Base-by-base conservation (phyloP, 805 yeast species). In the Myxozyma melibiosi region DNA sequence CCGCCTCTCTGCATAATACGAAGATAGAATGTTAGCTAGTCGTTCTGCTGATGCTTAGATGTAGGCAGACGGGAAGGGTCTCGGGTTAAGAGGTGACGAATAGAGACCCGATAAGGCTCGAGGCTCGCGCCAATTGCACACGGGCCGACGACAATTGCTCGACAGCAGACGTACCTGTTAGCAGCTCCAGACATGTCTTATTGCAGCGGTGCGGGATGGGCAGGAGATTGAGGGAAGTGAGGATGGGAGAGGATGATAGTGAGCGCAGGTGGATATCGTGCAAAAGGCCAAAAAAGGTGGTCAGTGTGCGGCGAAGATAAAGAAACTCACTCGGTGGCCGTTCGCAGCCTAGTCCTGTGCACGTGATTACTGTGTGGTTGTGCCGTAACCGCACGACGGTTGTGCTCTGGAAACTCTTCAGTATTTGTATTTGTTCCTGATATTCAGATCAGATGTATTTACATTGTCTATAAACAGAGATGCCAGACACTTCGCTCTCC, bases 1-100 rank as follows among this genome's bases (percentile, higher is more conserved):
- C 64, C 56, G 64, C 64, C 51, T 60, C 64, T 57, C 64, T 60
- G 27, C 14, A 11, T n/a, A n/a, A n/a, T n/a, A n/a, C 14, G 25
- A 28, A 28, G 20, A 3, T 4, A 13, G 11, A 20, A 35, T 11
- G 42, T 38, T 38, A 38, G 25, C 20, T 20, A 5, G n/a, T 7
- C n/a, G n/a, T n/a, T n/a, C n/a, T n/a, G n/a, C n/a, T n/a, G n/a
- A n/a, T n/a, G n/a, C n/a, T n/a, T n/a, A n/a, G n/a, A n/a, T n/a
- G n/a, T n/a, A n/a, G n/a, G n/a, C n/a, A n/a, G n/a, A n/a, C n/a
- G n/a, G n/a, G n/a, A n/a, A n/a, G n/a, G n/a, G n/a, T n/a, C n/a
- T n/a, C n/a, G n/a, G n/a, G n/a, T n/a, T n/a, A n/a, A n/a, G n/a
- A n/a, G n/a, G n/a, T n/a, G n/a, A n/a, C n/a, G n/a, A n/a, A n/a